phyloP scores from a whole-genome alignment of 345 rosid genomes.

The Eucalyptus marginata region DNA sequence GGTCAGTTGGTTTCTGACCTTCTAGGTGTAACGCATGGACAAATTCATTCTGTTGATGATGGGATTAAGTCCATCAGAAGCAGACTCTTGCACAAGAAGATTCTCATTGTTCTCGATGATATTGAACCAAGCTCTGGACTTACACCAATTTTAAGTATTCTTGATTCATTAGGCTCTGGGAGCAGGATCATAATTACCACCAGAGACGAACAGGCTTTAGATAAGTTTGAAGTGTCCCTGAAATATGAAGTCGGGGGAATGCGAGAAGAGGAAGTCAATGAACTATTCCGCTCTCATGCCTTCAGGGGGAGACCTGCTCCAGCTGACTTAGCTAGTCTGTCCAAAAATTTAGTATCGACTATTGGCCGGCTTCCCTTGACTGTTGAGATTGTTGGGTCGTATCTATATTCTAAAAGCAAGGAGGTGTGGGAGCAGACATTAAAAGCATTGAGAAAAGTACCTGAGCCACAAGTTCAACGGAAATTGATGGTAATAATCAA shows the following conservation, averaged over 20 bases:
- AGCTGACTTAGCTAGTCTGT: not conserved
- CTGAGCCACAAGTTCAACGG: not conserved
- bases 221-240: not conserved
- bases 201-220: not conserved
- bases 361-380: not conserved
- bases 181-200: not conserved
- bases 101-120: not conserved
- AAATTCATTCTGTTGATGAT: not conserved
- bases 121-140: not conserved
- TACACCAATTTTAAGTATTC: not conserved
- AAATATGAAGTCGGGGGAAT: not conserved
- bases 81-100: not conserved
- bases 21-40: not conserved
- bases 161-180: not conserved
- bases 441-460: fast-evolving
- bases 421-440: not conserved
- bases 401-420: not conserved
- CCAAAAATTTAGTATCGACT: not conserved
- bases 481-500: not conserved
- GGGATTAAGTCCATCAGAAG: not conserved
- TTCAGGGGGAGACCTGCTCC: not conserved
- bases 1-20: not conserved
- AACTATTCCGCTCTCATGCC: not conserved
- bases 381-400: not conserved
- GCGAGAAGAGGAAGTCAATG: not conserved